Conservation (phyloP, 2,329 filamentous ascomycete genomes). For the Exophiala sideris region DNA sequence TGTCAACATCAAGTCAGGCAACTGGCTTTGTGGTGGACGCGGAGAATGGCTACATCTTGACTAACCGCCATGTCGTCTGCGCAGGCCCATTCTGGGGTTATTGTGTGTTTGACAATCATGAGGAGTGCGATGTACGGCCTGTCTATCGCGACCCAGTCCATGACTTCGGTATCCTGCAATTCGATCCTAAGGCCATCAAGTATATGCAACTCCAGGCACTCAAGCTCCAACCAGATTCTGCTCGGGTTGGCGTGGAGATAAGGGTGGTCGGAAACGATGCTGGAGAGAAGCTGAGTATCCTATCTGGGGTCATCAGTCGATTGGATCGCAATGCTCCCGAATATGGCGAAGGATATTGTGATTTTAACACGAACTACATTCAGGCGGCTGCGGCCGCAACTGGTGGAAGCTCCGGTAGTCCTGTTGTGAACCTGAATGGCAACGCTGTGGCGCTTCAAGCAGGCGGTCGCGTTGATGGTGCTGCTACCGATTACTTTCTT, state of each 20-base stretch:
- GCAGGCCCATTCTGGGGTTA: constrained; percentile 97
- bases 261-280: constrained; percentile 97
- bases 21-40: constrained; percentile 98
- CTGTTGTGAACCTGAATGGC: constrained; percentile 93
- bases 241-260: constrained; percentile 86
- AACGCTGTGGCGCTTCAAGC: constrained; percentile 90
- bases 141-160: constrained; percentile 98
- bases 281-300: constrained; percentile 94
- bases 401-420: constrained; percentile 96
- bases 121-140: constrained; percentile 90
- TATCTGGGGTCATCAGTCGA: constrained; percentile 95
- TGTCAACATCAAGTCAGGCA: constrained; percentile 88
- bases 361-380: constrained; percentile 96
- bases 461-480: constrained; percentile 87
- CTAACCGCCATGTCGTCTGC: constrained; percentile 89
- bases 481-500: constrained; percentile 95
- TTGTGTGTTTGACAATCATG: constrained; percentile 97
- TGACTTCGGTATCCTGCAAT: constrained; percentile 95
- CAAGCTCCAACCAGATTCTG: constrained; percentile 77
- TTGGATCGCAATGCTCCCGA: constrained; percentile 95
- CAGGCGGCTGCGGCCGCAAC: constrained; percentile 96
- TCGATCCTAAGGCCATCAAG: constrained; percentile 92
- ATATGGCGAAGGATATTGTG: constrained; percentile 95
- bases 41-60: constrained; percentile 82
- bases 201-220: constrained; percentile 89